Percentiles rank a stretch among this genome's conserved stretches.
These are phyloP conservation scores for Sphagnum magellanicum DNA, from an alignment of 228 moss, liverwort and hornwort species.

Conservation along the genomic window DNA sequence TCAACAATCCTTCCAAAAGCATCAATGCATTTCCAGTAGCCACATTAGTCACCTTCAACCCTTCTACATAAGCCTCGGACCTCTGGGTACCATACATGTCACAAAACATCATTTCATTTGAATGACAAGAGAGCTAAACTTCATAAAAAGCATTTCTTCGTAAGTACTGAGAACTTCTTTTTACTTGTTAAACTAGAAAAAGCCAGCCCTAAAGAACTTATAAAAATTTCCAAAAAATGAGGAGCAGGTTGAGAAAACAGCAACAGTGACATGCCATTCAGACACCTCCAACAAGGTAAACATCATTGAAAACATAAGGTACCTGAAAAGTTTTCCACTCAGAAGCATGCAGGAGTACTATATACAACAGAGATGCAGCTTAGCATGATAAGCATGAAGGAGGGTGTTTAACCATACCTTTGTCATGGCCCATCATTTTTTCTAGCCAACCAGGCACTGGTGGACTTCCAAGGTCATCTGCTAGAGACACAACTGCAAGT, in stretches of 20 bases:
- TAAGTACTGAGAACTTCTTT: too few relatives aligned
- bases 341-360: too few relatives aligned
- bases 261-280: too few relatives aligned
- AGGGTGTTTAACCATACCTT: constrained; percentile 17
- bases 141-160: too few relatives aligned
- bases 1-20: neutral
- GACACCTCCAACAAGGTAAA: too few relatives aligned
- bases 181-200: neutral
- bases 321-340: too few relatives aligned
- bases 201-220: neutral
- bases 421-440: constrained; percentile 39
- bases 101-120: neutral
- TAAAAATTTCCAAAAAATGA: neutral
- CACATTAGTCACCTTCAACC: neutral
- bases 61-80: neutral
- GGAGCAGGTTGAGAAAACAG: too few relatives aligned
- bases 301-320: too few relatives aligned
- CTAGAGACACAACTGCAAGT: too few relatives aligned
- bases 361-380: too few relatives aligned
- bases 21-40: neutral
- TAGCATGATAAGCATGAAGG: neutral
- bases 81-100: neutral
- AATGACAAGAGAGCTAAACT: neutral
- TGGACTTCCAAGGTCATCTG: neutral
- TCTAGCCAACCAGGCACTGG: constrained; percentile 42